These are phyloP conservation scores for Colletotrichum sp. DNA, from an alignment of 2,329 filamentous ascomycete genomes.

Conservation along the genomic window DNA sequence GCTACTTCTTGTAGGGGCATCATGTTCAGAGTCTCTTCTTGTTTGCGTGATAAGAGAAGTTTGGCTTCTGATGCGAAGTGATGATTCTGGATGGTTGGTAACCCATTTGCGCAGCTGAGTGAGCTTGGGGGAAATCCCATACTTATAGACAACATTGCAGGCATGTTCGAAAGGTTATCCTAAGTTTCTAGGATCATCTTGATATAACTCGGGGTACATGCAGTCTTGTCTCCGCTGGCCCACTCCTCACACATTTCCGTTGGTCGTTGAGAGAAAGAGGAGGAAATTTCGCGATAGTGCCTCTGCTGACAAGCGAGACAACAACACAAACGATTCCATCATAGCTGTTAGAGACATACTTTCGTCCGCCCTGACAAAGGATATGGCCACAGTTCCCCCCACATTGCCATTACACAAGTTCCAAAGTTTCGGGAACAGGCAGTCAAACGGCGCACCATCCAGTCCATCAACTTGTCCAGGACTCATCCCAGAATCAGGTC, in stretches of 20 bases:
- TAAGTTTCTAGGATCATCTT: neutral
- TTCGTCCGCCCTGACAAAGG: neutral
- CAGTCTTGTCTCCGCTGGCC: neutral
- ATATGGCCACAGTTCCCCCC: neutral
- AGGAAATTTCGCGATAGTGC: fast-evolving
- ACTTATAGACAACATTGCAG: neutral
- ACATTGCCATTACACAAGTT: fast-evolving
- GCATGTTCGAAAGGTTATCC: fast-evolving
- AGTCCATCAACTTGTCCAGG: neutral
- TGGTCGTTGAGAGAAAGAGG: neutral
- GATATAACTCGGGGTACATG: fast-evolving
- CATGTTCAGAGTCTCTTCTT: neutral
- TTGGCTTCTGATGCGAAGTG: neutral
- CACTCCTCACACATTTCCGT: neutral
- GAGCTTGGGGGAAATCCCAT: fast-evolving
- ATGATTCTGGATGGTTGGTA: neutral
- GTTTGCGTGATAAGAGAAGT: fast-evolving
- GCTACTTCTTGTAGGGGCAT: neutral
- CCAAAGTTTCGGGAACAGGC: neutral
- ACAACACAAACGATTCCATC: fast-evolving
- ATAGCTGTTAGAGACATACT: neutral
- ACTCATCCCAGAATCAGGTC: neutral
- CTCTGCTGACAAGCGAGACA: fast-evolving
- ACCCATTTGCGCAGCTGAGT: neutral
- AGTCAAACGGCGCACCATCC: neutral